These are phyloP conservation scores for Golovinomyces cichoracearum DNA, from an alignment of 2,329 filamentous ascomycete species.

Conservation along the genomic window DNA sequence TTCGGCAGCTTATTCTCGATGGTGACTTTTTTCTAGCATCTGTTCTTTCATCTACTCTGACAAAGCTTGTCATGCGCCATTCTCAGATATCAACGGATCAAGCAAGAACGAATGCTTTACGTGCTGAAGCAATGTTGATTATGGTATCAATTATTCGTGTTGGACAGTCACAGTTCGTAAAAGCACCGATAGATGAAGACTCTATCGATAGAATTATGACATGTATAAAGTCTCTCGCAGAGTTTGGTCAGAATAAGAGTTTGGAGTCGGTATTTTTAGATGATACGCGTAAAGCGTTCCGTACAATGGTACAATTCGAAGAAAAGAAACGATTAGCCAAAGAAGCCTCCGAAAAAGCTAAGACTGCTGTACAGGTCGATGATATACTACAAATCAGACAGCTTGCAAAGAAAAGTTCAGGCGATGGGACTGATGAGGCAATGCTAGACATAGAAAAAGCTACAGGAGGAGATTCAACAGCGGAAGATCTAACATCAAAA, in stretches of 20 bases:
- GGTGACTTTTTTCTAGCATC: slow-evolving; percentile 92
- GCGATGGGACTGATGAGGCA: slow-evolving; percentile 60
- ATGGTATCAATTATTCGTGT: slow-evolving; percentile 98
- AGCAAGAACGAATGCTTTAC: slow-evolving; percentile 74
- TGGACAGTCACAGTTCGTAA: slow-evolving; percentile 95
- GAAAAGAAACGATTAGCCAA: slow-evolving; percentile 95
- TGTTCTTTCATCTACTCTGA: slow-evolving; percentile 83
- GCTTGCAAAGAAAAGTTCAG: slow-evolving; percentile 67
- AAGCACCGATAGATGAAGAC: slow-evolving; percentile 90
- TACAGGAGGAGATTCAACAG: slow-evolving; percentile 62
- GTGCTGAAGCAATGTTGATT: slow-evolving; percentile 94
- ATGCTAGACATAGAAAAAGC: slow-evolving; percentile 80
- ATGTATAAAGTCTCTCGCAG: slow-evolving; percentile 72
- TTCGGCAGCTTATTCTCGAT: slow-evolving; percentile 83
- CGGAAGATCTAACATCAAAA: slow-evolving; percentile 78
- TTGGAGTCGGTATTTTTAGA: slow-evolving; percentile 80
- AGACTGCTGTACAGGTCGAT: slow-evolving; percentile 82
- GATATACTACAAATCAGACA: slow-evolving; percentile 85
- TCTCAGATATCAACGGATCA: slow-evolving; percentile 70
- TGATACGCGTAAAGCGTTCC: slow-evolving; percentile 85
- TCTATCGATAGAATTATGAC: slow-evolving; percentile 98
- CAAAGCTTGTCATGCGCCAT: slow-evolving; percentile 94
- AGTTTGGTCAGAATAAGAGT: slow-evolving; percentile 72
- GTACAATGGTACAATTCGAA: slow-evolving; percentile 87
- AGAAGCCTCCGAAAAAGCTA: slow-evolving; percentile 75